These are phyloP conservation scores for Parathielavia appendiculata DNA, from an alignment of 495 filamentous ascomycete genomes.

Conservation along the genomic window DNA sequence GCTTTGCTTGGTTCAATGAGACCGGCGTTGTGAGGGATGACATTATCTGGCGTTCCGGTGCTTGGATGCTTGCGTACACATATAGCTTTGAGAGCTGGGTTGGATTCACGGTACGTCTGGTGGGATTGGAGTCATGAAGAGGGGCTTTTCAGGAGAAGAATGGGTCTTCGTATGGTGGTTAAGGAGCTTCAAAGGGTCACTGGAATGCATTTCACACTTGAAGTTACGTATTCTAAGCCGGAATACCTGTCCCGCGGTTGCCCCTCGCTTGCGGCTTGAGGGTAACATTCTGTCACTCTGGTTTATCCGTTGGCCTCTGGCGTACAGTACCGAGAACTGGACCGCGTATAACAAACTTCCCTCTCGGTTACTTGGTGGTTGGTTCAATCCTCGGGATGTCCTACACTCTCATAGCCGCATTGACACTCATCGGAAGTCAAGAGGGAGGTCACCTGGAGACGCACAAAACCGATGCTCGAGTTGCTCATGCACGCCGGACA, in stretches of 20 bases:
- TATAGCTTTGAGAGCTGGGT: slow-evolving; percentile 9
- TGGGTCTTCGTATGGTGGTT: background rate
- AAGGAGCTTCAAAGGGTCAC: background rate
- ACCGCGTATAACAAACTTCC: too few species aligned
- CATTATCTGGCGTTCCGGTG: slow-evolving; percentile 9
- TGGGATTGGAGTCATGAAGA: background rate
- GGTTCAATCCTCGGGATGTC: background rate
- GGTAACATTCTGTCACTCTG: too few species aligned
- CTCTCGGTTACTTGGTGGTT: background rate
- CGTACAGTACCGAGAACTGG: too few species aligned
- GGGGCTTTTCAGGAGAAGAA: background rate
- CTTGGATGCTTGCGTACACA: background rate
- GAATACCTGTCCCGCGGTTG: too few species aligned
- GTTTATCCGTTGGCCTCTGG: too few species aligned
- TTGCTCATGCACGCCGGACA: background rate
- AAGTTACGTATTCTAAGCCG: too few species aligned
- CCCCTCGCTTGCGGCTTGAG: too few species aligned
- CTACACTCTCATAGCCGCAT: background rate
- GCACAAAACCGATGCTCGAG: background rate
- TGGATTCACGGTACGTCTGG: background rate
- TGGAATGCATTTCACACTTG: too few species aligned
- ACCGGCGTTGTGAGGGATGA: background rate
- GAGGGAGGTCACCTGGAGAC: slow-evolving; percentile 7
- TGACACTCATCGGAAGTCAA: slow-evolving; percentile 2
- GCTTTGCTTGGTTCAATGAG: background rate